phyloP scores from a whole-genome alignment of 768 basidiomycete species.

The Glaciozyma antarctica region DNA sequence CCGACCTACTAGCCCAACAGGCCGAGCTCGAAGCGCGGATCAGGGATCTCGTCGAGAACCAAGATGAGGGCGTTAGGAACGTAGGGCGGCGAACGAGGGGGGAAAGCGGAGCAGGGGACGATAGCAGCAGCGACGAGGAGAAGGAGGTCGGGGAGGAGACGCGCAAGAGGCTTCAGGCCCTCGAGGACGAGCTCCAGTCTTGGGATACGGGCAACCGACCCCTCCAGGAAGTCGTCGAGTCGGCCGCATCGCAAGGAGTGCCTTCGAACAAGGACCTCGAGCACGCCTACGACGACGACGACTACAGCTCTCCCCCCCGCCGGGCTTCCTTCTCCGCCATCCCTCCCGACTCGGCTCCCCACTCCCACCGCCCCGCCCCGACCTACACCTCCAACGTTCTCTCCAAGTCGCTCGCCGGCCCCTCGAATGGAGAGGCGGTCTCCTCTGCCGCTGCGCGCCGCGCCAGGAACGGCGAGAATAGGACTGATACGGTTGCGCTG shows the following conservation, averaged over 20 bases:
- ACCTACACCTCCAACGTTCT: conserved; percentile 6
- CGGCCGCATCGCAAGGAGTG: conserved; percentile 46
- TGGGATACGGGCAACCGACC: conserved; percentile 76
- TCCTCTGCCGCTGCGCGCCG: conserved; percentile 48
- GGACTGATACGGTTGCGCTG: conserved; percentile 84
- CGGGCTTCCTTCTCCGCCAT: neutral
- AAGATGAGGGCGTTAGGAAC: conserved; percentile 43
- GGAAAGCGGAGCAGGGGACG: conserved; percentile 51
- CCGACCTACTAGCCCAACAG: conserved; percentile 85
- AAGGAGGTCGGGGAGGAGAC: conserved; percentile 52
- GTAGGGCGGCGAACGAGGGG: conserved; percentile 53
- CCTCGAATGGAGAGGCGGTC: neutral
- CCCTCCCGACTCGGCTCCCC: neutral
- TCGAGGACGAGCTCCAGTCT: conserved; percentile 59
- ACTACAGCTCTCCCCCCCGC: neutral
- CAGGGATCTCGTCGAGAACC: conserved; percentile 52
- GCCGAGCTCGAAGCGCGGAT: conserved; percentile 86
- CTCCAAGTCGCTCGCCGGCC: neutral
- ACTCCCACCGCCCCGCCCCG: neutral
- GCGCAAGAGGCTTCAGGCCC: conserved; percentile 54
- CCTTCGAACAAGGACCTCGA: neutral
- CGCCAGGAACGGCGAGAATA: conserved; percentile 82
- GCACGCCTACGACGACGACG: neutral
- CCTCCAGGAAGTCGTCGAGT: conserved; percentile 58
- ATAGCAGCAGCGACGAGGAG: conserved; percentile 57